A percentile compares a stretch with the other conserved stretches of the same genome.
phyloP scores from a whole-genome alignment of 2,329 filamentous ascomycete genomes.

The Fusarium sp. region DNA sequence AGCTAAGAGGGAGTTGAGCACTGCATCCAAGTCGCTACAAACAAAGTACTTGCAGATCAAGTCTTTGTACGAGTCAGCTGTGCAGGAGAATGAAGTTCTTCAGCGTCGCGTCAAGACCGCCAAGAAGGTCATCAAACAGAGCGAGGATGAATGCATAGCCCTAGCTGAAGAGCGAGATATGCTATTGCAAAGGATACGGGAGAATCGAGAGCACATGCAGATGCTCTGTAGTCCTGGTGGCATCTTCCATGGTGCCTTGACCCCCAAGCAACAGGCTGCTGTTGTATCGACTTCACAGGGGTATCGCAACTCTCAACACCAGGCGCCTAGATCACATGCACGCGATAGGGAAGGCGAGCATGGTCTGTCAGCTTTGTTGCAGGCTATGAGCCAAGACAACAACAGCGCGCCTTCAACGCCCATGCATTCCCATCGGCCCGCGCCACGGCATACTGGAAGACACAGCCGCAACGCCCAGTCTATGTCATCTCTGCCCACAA shows the following conservation, averaged over 20 bases:
- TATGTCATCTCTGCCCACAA: slow-evolving; percentile 84
- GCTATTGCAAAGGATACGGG: slow-evolving; percentile 84
- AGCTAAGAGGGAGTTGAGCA: slow-evolving; percentile 64
- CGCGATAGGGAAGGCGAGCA: slow-evolving; percentile 65
- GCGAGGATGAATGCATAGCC: slow-evolving; percentile 76
- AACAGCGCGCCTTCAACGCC: slow-evolving; percentile 81
- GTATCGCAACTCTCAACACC: slow-evolving; percentile 60
- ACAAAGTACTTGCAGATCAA: slow-evolving; percentile 71
- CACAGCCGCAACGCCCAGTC: slow-evolving; percentile 84
- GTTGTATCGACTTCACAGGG: slow-evolving; percentile 58
- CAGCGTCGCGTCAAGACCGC: slow-evolving; percentile 75
- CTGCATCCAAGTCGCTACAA: slow-evolving; percentile 64
- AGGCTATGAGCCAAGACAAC: slow-evolving; percentile 79
- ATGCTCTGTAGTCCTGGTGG: slow-evolving; percentile 80
- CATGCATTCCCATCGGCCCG: slow-evolving; percentile 57
- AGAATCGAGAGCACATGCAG: slow-evolving; percentile 89
- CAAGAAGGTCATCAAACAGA: slow-evolving; percentile 81
- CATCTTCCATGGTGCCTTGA: slow-evolving; percentile 71
- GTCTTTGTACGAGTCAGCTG: slow-evolving; percentile 71
- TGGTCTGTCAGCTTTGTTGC: slow-evolving; percentile 81
- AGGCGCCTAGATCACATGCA: slow-evolving; percentile 59
- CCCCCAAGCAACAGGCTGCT: slow-evolving; percentile 61
- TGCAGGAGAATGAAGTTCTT: slow-evolving; percentile 73
- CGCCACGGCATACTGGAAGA: slow-evolving; percentile 63
- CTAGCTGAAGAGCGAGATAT: slow-evolving; percentile 81